Evolutionary conservation across 2,329 filamentous ascomycete genomes (phyloP).

Genomic region (Xylaria sp.): DNA sequence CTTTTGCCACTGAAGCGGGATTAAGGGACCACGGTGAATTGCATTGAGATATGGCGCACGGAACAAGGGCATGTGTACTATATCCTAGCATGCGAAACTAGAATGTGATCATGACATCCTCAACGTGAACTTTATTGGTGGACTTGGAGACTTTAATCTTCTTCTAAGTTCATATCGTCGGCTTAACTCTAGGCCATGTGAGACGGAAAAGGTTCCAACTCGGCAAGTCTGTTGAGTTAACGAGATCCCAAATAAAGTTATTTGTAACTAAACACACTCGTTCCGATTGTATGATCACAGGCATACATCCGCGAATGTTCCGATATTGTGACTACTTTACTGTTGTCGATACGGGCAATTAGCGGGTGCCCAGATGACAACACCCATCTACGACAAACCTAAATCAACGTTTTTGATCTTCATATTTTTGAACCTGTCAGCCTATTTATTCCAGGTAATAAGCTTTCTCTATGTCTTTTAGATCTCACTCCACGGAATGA

Average conservation of each 20-base stretch:
- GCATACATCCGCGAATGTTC: background rate
- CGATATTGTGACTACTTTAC: too few relatives aligned
- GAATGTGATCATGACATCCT: constrained; percentile 21
- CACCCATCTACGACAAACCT: too few relatives aligned
- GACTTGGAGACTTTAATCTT: background rate
- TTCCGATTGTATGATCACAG: too few relatives aligned
- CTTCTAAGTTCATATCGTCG: background rate
- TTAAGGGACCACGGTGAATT: constrained; percentile 51
- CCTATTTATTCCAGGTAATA: too few relatives aligned
- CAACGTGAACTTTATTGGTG: background rate
- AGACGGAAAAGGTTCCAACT: background rate
- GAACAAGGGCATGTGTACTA: constrained; percentile 19
- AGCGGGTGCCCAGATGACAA: too few relatives aligned
- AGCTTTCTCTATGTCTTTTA: too few relatives aligned
- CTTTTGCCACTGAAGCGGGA: constrained; percentile 88
- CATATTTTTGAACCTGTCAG: too few relatives aligned
- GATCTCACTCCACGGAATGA: too few relatives aligned
- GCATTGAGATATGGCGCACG: constrained; percentile 24
- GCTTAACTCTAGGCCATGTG: constrained; percentile 4
- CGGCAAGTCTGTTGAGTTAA: background rate
- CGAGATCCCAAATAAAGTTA: background rate
- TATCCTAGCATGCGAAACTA: constrained; percentile 30
- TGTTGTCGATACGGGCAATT: too few relatives aligned
- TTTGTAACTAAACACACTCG: background rate
- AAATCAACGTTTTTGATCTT: too few relatives aligned